Evolutionary conservation across 352 stramenopile genomes (phyloP).

Genomic region (Globisporangium irregulare): DNA sequence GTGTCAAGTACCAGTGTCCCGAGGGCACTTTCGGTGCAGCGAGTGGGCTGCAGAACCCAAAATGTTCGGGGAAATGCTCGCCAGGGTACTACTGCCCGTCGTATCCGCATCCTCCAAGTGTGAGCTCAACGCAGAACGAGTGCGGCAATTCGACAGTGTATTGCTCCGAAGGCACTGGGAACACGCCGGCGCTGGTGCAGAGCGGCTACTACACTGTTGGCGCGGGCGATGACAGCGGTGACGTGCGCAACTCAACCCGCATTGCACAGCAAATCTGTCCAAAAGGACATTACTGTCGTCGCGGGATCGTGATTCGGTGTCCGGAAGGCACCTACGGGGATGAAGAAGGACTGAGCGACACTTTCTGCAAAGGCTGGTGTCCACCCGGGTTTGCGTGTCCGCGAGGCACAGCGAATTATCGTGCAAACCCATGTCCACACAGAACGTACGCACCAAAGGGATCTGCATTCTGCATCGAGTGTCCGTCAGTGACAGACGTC

Average conservation of each 20-base stretch:
- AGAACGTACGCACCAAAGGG: conserved; percentile 48
- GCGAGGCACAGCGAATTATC: conserved; percentile 46
- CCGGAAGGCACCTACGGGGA: conserved; percentile 66
- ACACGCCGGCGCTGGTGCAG: conserved; percentile 34
- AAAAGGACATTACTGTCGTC: conserved; percentile 64
- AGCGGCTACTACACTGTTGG: conserved; percentile 55
- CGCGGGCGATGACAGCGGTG: conserved; percentile 29
- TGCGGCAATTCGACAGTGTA: conserved; percentile 53
- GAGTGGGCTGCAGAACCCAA: conserved; percentile 28
- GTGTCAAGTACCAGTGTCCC: conserved; percentile 68
- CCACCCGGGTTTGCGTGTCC: conserved; percentile 67
- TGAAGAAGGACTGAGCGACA: conserved; percentile 36
- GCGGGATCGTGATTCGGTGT: conserved; percentile 63
- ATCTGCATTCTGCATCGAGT: conserved; percentile 40
- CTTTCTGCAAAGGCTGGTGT: conserved; percentile 64
- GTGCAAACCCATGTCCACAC: conserved; percentile 31
- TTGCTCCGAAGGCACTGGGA: conserved; percentile 56
- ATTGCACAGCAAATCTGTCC: conserved; percentile 49
- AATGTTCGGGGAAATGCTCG: conserved; percentile 60
- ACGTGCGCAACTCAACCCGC: conserved; percentile 54
- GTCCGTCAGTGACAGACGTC: conserved; percentile 24
- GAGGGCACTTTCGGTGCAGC: conserved; percentile 66
- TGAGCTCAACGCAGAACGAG: conserved; percentile 35
- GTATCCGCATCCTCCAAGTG: conserved; percentile 41
- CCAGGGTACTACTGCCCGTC: conserved; percentile 75